phyloP scores from a whole-genome alignment of 139 green algal species.

The Ettlia oleoabundans region DNA sequence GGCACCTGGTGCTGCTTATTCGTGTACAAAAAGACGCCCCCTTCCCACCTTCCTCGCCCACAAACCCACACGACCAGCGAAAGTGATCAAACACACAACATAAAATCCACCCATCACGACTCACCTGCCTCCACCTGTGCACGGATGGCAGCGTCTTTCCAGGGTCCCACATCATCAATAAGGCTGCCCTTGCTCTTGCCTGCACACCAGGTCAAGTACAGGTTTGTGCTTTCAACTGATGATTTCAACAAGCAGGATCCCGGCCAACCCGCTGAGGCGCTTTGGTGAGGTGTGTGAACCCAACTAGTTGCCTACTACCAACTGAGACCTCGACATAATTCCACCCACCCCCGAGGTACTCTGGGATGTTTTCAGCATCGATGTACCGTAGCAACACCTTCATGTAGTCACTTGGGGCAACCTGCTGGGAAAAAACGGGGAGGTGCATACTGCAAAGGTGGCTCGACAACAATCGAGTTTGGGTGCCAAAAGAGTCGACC shows the following conservation, averaged over 20 bases:
- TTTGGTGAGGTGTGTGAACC: no score
- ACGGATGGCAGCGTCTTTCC: constrained; percentile 73
- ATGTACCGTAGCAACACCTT: constrained; percentile 76
- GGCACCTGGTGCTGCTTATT: no score
- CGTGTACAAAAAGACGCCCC: background rate
- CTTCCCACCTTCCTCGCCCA: no score
- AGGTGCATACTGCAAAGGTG: background rate
- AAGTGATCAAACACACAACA: no score
- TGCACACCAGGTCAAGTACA: constrained; percentile 16
- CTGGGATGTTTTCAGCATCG: constrained; percentile 76
- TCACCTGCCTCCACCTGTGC: constrained; percentile 44
- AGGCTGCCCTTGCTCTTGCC: constrained; percentile 66
- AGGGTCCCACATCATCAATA: constrained; percentile 85
- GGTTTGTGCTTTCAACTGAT: no score
- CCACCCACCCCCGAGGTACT: constrained; percentile 77
- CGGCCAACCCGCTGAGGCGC: no score
- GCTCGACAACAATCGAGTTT: background rate
- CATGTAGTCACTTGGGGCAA: constrained; percentile 76
- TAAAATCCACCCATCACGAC: background rate
- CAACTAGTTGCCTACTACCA: no score
- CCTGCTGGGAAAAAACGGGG: constrained; percentile 47
- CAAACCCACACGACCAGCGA: background rate
- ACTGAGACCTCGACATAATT: no score
- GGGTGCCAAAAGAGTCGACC: no score
- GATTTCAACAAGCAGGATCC: no score